phyloP scores from a whole-genome alignment of 805 yeast species.

The Schwanniomyces occidentalis region DNA sequence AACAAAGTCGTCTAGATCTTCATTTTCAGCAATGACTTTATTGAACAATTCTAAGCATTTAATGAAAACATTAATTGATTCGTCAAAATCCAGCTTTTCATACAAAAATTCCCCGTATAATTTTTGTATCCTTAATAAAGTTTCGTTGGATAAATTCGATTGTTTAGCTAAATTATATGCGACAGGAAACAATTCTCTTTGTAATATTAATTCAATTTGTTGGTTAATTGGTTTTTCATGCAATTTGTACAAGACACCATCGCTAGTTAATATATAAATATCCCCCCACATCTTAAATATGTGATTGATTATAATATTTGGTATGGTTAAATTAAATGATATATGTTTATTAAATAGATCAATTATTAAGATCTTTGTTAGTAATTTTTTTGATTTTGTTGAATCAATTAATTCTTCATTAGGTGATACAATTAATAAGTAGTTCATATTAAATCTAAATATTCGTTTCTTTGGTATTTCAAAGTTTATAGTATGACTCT shows the following conservation, averaged over 20 bases:
- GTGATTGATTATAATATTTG: slow-evolving; percentile 57
- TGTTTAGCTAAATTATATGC: slow-evolving; percentile 69
- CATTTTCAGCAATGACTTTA: slow-evolving; percentile 16
- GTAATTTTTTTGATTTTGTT: slow-evolving; percentile 18
- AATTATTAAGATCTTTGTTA: slow-evolving; percentile 62
- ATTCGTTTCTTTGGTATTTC: slow-evolving; percentile 57
- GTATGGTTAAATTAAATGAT: slow-evolving; percentile 67
- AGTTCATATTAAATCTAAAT: slow-evolving; percentile 47
- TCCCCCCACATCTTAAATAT: slow-evolving; percentile 58
- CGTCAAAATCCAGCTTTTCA: slow-evolving; percentile 61
- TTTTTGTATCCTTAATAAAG: slow-evolving; percentile 28
- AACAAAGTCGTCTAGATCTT: slow-evolving; percentile 39
- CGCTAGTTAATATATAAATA: slow-evolving; percentile 63
- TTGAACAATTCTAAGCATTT: slow-evolving; percentile 32
- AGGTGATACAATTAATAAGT: slow-evolving; percentile 61
- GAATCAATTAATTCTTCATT: slow-evolving; percentile 22
- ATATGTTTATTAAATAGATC: slow-evolving; percentile 72
- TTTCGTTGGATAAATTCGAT: slow-evolving; percentile 26
- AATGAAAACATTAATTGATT: slow-evolving; percentile 76
- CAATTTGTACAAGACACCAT: slow-evolving; percentile 70
- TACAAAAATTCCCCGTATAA: slow-evolving; percentile 74
- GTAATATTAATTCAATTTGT: slow-evolving; percentile 66
- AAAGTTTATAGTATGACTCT: slow-evolving; percentile 54
- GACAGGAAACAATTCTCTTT: slow-evolving; percentile 66
- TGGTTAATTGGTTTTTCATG: slow-evolving; percentile 67